Conservation (phyloP, 208 protist genomes). For the Trichomonas vaginalis region DNA sequence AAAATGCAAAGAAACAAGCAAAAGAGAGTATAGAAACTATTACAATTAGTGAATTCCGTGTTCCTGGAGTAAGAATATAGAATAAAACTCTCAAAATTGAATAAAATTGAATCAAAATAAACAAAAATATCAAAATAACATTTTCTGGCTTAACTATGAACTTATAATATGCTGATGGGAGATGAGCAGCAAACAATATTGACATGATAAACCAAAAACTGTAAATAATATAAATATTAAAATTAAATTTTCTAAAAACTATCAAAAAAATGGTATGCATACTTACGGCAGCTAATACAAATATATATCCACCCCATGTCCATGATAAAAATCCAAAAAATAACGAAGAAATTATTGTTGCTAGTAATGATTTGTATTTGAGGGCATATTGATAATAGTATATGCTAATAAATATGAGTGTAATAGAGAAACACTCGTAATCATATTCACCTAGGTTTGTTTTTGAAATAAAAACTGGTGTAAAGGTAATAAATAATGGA, state of each 20-base stretch:
- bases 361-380: constrained; percentile 57
- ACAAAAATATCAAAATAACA: constrained; percentile 66
- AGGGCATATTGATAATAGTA: constrained; percentile 65
- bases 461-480: constrained; percentile 53
- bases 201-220: constrained; percentile 74
- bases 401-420: constrained; percentile 75
- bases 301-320: constrained; percentile 91
- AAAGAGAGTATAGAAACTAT: too few species aligned
- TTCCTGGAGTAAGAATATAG: not conserved
- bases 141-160: constrained; percentile 76
- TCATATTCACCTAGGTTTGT: constrained; percentile 92
- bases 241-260: constrained; percentile 58
- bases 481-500: not conserved
- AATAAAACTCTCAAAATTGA: not conserved
- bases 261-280: constrained; percentile 68
- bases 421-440: constrained; percentile 92
- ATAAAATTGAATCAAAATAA: constrained; percentile 53
- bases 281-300: constrained; percentile 85
- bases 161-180: constrained; percentile 64
- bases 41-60: not conserved
- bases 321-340: constrained; percentile 59
- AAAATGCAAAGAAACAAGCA: not conserved
- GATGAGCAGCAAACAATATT: constrained; percentile 69
- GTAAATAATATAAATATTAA: constrained; percentile 70
- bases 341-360: constrained; percentile 44